phyloP scores from a whole-genome alignment of 768 basidiomycete species.

The Pulveroboletus frians region DNA sequence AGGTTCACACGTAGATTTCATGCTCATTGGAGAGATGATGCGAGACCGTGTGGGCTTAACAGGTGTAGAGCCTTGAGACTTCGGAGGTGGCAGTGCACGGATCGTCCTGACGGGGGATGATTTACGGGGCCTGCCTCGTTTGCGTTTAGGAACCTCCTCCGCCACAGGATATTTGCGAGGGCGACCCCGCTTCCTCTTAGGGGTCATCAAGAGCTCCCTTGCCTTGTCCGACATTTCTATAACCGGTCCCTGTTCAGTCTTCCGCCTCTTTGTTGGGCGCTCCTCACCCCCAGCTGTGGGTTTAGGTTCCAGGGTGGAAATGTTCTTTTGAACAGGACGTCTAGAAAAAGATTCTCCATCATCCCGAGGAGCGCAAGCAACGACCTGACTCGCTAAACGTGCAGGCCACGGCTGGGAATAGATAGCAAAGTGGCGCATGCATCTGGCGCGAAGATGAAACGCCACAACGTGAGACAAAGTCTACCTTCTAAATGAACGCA shows the following conservation, averaged over 20 bases:
- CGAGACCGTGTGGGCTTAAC: slow-evolving; percentile 9
- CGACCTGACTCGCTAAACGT: slow-evolving; percentile 47
- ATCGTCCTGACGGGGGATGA: slow-evolving; percentile 16
- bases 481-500: slow-evolving; percentile 20
- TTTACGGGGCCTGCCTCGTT: slow-evolving; percentile 34
- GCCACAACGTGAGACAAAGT: slow-evolving; percentile 11
- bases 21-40: slow-evolving; percentile 16
- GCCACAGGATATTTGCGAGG: slow-evolving; percentile 32
- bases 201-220: slow-evolving; percentile 28
- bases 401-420: slow-evolving; percentile 69
- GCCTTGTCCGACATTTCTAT: slow-evolving; percentile 33
- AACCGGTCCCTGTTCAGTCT: slow-evolving; percentile 34
- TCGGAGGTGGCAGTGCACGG: slow-evolving; percentile 9
- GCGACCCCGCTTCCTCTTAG: slow-evolving; percentile 32
- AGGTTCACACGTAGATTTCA: slow-evolving; percentile 20
- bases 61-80: slow-evolving; percentile 8
- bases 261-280: slow-evolving; percentile 46
- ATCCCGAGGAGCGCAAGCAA: slow-evolving; percentile 46
- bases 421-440: slow-evolving; percentile 76
- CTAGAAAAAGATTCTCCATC: slow-evolving; percentile 34
- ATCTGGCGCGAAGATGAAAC: slow-evolving; percentile 39
- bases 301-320: slow-evolving; percentile 52
- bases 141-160: slow-evolving; percentile 31
- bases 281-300: slow-evolving; percentile 40
- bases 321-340: slow-evolving; percentile 47